These are phyloP conservation scores for Trichoderma hamatum DNA, from an alignment of 2,329 filamentous ascomycete species.

Conservation along the genomic window DNA sequence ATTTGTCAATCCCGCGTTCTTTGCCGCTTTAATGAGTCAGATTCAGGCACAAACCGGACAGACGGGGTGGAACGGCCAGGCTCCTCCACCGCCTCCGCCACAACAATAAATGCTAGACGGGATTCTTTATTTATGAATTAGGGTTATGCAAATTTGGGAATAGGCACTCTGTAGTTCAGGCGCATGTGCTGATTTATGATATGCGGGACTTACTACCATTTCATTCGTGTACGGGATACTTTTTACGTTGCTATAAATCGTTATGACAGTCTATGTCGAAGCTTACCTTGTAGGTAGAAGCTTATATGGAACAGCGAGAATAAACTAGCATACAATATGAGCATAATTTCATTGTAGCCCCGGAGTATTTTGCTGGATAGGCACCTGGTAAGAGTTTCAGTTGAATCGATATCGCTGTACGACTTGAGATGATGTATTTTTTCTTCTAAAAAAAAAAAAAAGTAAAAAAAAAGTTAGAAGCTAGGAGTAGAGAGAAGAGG, in stretches of 20 bases:
- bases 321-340: too few species aligned
- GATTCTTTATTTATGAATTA: background rate
- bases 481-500: too few species aligned
- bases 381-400: too few species aligned
- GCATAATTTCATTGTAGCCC: too few species aligned
- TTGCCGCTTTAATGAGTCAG: conserved; percentile 53
- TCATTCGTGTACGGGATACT: background rate
- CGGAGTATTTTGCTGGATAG: too few species aligned
- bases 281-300: too few species aligned
- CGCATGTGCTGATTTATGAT: background rate
- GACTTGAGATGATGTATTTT: too few species aligned
- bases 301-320: too few species aligned
- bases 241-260: background rate
- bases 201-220: background rate
- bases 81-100: conserved; percentile 23
- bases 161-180: background rate
- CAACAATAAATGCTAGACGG: background rate
- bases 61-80: conserved; percentile 21
- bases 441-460: too few species aligned
- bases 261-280: background rate
- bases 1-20: conserved; percentile 62
- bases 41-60: conserved; percentile 41
- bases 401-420: too few species aligned
- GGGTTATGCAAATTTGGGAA: background rate
- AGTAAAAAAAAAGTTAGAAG: too few species aligned